Evolutionary conservation across 345 rosid genomes (phyloP).

Genomic region (Kandelia obovata): DNA sequence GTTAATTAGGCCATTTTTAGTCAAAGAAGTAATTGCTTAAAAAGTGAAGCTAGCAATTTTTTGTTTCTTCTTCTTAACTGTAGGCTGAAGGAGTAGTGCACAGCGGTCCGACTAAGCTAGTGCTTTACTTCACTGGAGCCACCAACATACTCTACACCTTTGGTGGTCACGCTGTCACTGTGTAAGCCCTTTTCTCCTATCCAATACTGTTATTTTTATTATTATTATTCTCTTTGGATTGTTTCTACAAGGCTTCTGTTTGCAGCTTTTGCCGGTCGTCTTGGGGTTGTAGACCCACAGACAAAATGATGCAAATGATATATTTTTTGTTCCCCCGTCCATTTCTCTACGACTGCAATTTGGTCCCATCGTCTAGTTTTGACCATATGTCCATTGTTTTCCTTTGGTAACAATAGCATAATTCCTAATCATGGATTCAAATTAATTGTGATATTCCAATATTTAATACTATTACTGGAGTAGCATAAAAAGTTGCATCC

Average conservation of each 20-base stretch:
- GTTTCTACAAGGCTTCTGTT: slow-evolving; percentile 71
- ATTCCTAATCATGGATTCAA: slow-evolving; percentile 19
- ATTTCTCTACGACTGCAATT: slow-evolving; percentile 3
- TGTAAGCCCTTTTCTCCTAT: slow-evolving; percentile 47
- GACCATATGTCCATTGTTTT: not conserved
- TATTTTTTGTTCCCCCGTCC: slow-evolving; percentile 6
- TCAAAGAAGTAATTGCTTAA: not conserved
- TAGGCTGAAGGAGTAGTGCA: slow-evolving; percentile 67
- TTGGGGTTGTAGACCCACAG: slow-evolving; percentile 44
- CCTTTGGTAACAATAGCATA: not conserved
- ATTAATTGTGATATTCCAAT: not conserved
- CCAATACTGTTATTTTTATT: not conserved
- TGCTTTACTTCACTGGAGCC: slow-evolving; percentile 97
- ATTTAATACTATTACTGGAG: not conserved
- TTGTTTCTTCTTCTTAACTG: too few relatives aligned
- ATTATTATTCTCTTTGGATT: not conserved
- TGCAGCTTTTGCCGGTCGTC: slow-evolving; percentile 84
- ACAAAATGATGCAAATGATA: slow-evolving; percentile 37
- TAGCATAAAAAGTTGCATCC: too few relatives aligned
- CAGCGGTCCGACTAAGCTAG: slow-evolving; percentile 72
- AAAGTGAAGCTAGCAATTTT: not conserved
- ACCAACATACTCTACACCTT: slow-evolving; percentile 95
- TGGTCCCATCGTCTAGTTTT: not conserved
- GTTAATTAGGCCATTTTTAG: too few relatives aligned
- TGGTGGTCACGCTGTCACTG: slow-evolving; percentile 99